Base-by-base conservation (phyloP, 2,329 filamentous ascomycete genomes). In the Pseudocercospora crystallina region DNA sequence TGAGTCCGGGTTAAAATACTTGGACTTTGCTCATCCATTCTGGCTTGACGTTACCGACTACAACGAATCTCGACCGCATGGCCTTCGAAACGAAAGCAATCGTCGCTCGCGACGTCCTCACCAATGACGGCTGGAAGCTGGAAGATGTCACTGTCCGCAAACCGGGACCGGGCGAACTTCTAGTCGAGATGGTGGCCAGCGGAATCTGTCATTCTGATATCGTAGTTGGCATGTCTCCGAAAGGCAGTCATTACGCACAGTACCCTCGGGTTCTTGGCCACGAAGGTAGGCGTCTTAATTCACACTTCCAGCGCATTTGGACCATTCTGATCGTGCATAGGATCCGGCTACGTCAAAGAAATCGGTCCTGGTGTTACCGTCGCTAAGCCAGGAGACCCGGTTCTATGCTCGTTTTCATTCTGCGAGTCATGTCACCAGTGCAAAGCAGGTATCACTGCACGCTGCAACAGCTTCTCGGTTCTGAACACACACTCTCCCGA, bases 71-170 rank as follows among this genome's bases (percentile, higher is more conserved):
- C 9, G 41, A n/a, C n/a, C n/a, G n/a, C n/a, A 64, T 64, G 54
- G 46, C 56, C 8, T 51, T 51, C 33, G n/a, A 31, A 41, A 41
- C 38, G 11, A 17, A 41, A 41, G 38, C 38, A 2, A 41, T 41
- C 20, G 38, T 41, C 38, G 14, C 20, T 9, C 38, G 38, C 11
- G 38, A 41, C 38, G 26, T 29, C 5, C 38, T 41, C 14, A 17
- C 29, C 11, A 41, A 41, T 29, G 38, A 29, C 29, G 38, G 38
- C 11, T 41, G 38, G 38, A 41, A 41, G 26, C 14, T 41, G 3
- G 38, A 31, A 5, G 5, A 5, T 20, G 15, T 41, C 38, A 41
- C 9, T 5, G 38, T 41, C 3, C 38, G 38, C 9, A 17, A 41
- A 26, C 38, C 38, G 2, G 2, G 9, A 30, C 17, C 26, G 14